Evolutionary conservation across 2,329 filamentous ascomycete genomes (phyloP).

Genomic region (Botrytis deweyae): DNA sequence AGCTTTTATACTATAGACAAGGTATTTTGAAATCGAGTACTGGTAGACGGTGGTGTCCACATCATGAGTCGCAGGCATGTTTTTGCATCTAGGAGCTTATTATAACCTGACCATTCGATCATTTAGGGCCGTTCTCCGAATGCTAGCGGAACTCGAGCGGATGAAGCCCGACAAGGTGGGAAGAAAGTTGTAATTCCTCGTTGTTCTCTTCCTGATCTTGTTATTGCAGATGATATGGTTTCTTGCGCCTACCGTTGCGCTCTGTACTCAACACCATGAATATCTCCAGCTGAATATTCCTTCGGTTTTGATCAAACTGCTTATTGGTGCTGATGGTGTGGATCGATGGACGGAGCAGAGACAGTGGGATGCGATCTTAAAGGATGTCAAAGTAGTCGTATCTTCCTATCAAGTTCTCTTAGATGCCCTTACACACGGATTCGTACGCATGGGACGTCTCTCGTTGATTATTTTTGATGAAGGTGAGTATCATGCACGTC

Average conservation of each 20-base stretch:
- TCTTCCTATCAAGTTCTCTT: conserved; percentile 60
- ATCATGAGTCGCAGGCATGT: background rate
- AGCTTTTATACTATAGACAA: background rate
- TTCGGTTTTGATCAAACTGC: conserved; percentile 49
- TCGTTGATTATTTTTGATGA: conserved; percentile 66
- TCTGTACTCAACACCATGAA: conserved; percentile 65
- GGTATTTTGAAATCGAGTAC: background rate
- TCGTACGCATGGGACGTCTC: conserved; percentile 54
- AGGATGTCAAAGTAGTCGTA: conserved; percentile 57
- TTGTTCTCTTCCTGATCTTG: conserved; percentile 12
- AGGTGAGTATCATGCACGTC: conserved; percentile 43
- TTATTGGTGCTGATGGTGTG: conserved; percentile 58
- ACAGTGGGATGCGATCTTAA: conserved; percentile 59
- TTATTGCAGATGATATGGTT: conserved; percentile 64
- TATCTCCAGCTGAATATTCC: conserved; percentile 61
- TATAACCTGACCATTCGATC: background rate
- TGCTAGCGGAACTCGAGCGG: conserved; percentile 61
- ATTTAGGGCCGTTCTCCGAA: conserved; percentile 59
- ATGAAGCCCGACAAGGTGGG: conserved; percentile 54
- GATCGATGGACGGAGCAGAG: conserved; percentile 61
- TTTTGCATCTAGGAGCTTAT: background rate
- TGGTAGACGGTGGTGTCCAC: background rate
- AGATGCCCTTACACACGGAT: conserved; percentile 62
- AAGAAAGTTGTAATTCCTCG: background rate
- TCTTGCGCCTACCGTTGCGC: conserved; percentile 64